Evolutionary conservation across 108 stramenopile species (phyloP), one percentile per base, ranked within the genome.

Genomic region (Schizochytrium sp.): DNA sequence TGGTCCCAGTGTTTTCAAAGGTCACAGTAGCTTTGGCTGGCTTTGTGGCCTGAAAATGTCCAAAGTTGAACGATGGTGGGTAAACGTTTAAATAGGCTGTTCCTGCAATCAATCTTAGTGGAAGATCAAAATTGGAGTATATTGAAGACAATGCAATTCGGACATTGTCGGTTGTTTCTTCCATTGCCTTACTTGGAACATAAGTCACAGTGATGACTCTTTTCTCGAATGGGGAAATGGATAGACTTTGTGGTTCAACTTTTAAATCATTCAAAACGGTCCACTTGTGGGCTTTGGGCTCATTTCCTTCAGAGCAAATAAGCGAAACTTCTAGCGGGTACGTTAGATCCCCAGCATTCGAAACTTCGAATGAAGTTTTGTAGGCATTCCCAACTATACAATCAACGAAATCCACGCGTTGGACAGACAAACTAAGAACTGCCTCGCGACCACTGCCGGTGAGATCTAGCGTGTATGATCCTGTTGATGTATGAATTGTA

Each of bases 381-480:
- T 83, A 83, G 50, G 76, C 76, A 53, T 83, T 83, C n/a, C 76
- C 76, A 13, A 83, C 28, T 13, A 83, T 83, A 40, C 76, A 83
- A 28, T 83, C 76, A 15, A 83, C 45, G 55, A 83, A 83, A 53
- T 83, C 76, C 3, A 83, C 47, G 17, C 76, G 47, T 0, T 83
- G 47, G 10, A 83, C 76, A 55, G 76, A 83, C 76, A 83, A 40
- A 42, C 76, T 83, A 10, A 83, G 76, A 47, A 83, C 76, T 5
- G 76, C 76, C 53, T 83, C 76, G 10, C 76, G 45, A 10, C 76
- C 76, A 40, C 47, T 49, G 12, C 76, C 76, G 13, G 47, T 7
- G 50, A 83, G 53, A 19, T 42, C n/a, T 2, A 83, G 76, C 50
- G 76, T 47, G 53, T 55, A 83, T 10, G 76, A 83, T 10, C 76